Conservation (phyloP, 139 green algal species). For the Diplosphaera chodatii region DNA sequence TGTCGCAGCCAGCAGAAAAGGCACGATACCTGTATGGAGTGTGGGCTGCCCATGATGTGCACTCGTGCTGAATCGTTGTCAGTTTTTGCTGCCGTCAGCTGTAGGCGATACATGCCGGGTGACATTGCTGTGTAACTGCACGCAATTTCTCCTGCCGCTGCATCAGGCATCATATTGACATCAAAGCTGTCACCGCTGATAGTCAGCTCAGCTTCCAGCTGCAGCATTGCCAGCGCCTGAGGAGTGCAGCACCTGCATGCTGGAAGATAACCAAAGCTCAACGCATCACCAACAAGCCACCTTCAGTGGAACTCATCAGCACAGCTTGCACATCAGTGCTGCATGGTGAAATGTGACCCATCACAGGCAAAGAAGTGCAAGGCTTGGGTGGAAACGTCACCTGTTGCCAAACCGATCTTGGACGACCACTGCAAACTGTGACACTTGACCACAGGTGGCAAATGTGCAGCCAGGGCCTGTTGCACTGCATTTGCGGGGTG, state of each 20-base stretch:
- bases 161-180: conserved; percentile 4
- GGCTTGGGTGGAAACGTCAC: too few relatives aligned
- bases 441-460: conserved; percentile 8
- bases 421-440: conserved; percentile 27
- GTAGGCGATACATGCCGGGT: conserved; percentile 48
- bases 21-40: conserved; percentile 35
- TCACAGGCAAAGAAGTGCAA: too few relatives aligned
- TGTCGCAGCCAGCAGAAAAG: background rate
- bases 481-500: conserved; percentile 16
- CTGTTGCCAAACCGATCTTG: conserved; percentile 37
- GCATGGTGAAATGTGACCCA: too few relatives aligned
- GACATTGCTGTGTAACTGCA: conserved; percentile 37
- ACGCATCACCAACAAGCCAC: too few relatives aligned
- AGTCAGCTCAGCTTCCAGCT: conserved; percentile 11
- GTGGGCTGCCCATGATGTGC: conserved; percentile 38
- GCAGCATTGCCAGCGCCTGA: conserved; percentile 4
- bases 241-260: conserved; percentile 19
- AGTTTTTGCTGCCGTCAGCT: conserved; percentile 21
- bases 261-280: too few relatives aligned
- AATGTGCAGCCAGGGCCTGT: conserved; percentile 20
- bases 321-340: too few relatives aligned
- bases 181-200: background rate
- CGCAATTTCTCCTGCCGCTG: conserved; percentile 18
- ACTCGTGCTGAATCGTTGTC: background rate
- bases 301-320: too few relatives aligned